Conservation (phyloP, 2,329 filamentous ascomycete species). For the Cephalotrichum gorgonifer region DNA sequence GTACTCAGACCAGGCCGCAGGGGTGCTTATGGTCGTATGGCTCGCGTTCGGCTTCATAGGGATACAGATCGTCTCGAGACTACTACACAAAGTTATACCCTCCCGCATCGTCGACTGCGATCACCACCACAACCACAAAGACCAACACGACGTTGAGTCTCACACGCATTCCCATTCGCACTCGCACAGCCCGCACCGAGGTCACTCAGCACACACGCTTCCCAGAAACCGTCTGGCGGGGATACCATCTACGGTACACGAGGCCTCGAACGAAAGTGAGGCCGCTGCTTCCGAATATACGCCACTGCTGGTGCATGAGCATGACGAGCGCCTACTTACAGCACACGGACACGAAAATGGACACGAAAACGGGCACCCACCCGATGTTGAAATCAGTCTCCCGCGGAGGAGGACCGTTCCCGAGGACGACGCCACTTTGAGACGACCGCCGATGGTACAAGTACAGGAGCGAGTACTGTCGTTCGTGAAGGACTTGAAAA, state of each 20-base stretch:
- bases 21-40: conserved; percentile 56
- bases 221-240: not conserved
- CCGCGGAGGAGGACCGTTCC: not conserved
- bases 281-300: conserved; percentile 31
- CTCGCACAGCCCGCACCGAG: conserved; percentile 13
- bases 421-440: conserved; percentile 4
- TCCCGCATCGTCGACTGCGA: conserved; percentile 76
- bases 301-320: conserved; percentile 28
- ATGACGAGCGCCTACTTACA: not conserved
- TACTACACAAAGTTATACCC: conserved; percentile 65
- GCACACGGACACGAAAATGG: not conserved
- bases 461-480: conserved; percentile 49
- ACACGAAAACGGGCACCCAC: conserved; percentile 9
- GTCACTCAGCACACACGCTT: conserved; percentile 12
- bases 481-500: conserved; percentile 55
- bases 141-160: not conserved
- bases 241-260: conserved; percentile 5
- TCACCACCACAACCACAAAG: conserved; percentile 54
- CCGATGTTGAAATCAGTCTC: not conserved
- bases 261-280: conserved; percentile 9
- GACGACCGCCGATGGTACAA: conserved; percentile 41
- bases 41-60: conserved; percentile 65
- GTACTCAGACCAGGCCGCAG: conserved; percentile 55
- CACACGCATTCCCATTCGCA: conserved; percentile 1
- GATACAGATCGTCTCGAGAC: conserved; percentile 62